Evolutionary conservation across 2,329 filamentous ascomycete species (phyloP).

Genomic region (Boeremia exigua): DNA sequence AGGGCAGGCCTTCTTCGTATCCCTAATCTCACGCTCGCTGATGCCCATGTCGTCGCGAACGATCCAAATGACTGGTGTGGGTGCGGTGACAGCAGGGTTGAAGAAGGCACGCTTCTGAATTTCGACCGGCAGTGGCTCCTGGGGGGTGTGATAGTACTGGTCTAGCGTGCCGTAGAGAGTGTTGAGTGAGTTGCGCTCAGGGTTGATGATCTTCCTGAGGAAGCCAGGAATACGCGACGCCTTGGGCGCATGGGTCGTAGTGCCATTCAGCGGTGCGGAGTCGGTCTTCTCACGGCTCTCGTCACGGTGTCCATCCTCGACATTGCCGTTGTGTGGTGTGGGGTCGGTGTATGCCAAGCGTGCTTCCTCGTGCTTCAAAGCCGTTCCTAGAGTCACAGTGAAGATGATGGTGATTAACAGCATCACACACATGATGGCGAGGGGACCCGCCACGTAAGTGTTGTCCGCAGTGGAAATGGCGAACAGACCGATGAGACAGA

Average conservation of each 20-base stretch:
- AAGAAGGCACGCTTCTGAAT: conserved; percentile 52
- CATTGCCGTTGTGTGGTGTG: conserved; percentile 23
- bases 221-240: conserved; percentile 42
- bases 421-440: conserved; percentile 52
- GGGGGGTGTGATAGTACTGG: conserved; percentile 40
- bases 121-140: conserved; percentile 41
- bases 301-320: conserved; percentile 30
- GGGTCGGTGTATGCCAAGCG: conserved; percentile 39
- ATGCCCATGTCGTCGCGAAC: conserved; percentile 53
- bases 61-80: conserved; percentile 55
- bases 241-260: conserved; percentile 21
- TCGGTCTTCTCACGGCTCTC: conserved; percentile 28
- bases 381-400: conserved; percentile 45
- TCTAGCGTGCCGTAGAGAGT: conserved; percentile 40
- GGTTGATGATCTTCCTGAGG: conserved; percentile 42
- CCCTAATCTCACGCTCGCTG: conserved; percentile 50
- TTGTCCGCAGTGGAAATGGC: conserved; percentile 48
- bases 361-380: conserved; percentile 40
- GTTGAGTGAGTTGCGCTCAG: conserved; percentile 40
- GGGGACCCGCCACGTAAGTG: conserved; percentile 47
- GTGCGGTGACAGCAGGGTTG: conserved; percentile 52
- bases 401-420: conserved; percentile 50
- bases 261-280: conserved; percentile 11
- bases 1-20: conserved; percentile 48
- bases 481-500: conserved; percentile 57